Base-by-base conservation (phyloP, 1,284 basidiomycete genomes). In the Calocybe gambosa region DNA sequence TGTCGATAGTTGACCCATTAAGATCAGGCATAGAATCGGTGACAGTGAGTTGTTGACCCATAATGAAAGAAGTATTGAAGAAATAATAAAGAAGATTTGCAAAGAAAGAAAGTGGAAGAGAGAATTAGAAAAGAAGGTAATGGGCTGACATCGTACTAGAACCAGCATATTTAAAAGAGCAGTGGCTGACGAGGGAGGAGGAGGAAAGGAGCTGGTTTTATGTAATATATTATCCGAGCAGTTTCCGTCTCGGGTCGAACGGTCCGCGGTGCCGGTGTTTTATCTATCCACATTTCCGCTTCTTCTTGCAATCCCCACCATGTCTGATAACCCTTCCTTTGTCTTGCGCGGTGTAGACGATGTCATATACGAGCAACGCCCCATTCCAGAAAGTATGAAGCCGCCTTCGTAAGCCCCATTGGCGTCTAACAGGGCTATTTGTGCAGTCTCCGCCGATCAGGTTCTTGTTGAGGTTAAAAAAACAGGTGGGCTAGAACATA, bases 391-490 rank as follows among this genome's bases (percentile, higher is more conserved):
- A 47, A 67, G 86, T 85, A 47, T 53, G 76, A n/a, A n/a, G n/a
- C 47, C 25, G 21, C 20, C 29, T 18, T 45, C 26, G 18, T 23
- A 29, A 44, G 42, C 36, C 25, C 10, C 25, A 26, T 26, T 10
- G 12, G 5, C 13, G 3, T 12, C 13, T 8, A 31, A 5, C 7
- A 5, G 6, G 19, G 45, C 38, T 28, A 37, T 39, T 25, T 33
- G 46, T 35, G 43, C 21, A 86, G 85, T 89, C 51, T 72, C 73
- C 18, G 77, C 77, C 43, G 75, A 88, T 58, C 87, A 96, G 58
- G 92, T 94, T 37, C 80, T 97, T 25, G 81, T 98, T 39, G 79
- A 90, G 59, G 85, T 97, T 41, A 93, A 93, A 68, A 93, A 95
- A 69, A 93, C 92, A 18, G 89, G 88, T 84, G 52, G 50, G 77